phyloP scores from a whole-genome alignment of 2,329 filamentous ascomycete species.

The Exophiala sideris region DNA sequence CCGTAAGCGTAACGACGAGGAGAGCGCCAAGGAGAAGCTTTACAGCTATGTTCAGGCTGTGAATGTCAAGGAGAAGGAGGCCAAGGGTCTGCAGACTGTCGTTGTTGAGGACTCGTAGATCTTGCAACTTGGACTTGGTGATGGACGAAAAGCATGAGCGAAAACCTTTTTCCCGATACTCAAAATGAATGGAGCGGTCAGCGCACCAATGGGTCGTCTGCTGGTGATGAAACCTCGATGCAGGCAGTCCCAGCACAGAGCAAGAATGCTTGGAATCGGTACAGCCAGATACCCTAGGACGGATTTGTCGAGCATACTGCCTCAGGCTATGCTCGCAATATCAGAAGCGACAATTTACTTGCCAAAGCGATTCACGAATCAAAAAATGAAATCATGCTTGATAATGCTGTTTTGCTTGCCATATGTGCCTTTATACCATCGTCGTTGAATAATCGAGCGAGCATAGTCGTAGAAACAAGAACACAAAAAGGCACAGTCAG shows the following conservation, averaged over 20 bases:
- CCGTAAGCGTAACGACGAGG: slow-evolving; percentile 99
- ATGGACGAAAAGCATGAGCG: slow-evolving; percentile 15
- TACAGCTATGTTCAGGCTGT: slow-evolving; percentile 99
- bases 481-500: background rate
- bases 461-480: too few relatives aligned
- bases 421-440: background rate
- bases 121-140: background rate
- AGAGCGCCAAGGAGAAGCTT: slow-evolving; percentile 98
- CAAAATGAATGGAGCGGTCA: background rate
- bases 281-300: too few relatives aligned
- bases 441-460: background rate
- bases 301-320: too few relatives aligned
- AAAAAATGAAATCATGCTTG: background rate
- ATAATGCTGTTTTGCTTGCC: background rate
- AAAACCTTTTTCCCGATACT: background rate
- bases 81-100: slow-evolving; percentile 93
- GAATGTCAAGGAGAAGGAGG: slow-evolving; percentile 82
- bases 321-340: too few relatives aligned
- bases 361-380: too few relatives aligned
- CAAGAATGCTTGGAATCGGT: too few relatives aligned
- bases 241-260: too few relatives aligned
- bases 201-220: too few relatives aligned
- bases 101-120: slow-evolving; percentile 67
- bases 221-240: too few relatives aligned
- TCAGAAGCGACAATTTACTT: too few relatives aligned